Evolutionary conservation across 1,284 basidiomycete species (phyloP).

Genomic region (Apiotrichum montevideense): DNA sequence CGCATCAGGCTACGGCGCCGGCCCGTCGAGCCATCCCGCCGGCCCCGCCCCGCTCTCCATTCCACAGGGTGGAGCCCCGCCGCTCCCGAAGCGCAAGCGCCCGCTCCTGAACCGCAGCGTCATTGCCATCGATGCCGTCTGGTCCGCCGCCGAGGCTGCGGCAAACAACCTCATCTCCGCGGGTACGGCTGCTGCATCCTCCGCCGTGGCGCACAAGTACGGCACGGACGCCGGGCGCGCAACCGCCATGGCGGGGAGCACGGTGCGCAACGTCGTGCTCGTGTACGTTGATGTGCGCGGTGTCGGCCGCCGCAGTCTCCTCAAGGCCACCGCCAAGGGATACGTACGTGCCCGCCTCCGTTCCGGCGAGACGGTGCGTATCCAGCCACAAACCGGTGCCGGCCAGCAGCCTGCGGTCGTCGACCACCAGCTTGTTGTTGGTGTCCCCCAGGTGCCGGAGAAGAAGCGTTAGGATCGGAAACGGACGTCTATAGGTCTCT

Average conservation of each 20-base stretch:
- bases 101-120: constrained; percentile 52
- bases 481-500: no score
- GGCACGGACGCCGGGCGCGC: constrained; percentile 60
- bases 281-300: constrained; percentile 71
- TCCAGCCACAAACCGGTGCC: constrained; percentile 26
- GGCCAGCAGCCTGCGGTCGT: constrained; percentile 7
- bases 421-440: constrained; percentile 16
- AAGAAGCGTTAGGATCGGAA: background rate
- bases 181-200: constrained; percentile 55
- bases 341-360: constrained; percentile 41
- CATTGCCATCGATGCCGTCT: constrained; percentile 64
- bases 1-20: background rate
- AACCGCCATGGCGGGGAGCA: constrained; percentile 57
- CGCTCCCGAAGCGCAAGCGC: constrained; percentile 21
- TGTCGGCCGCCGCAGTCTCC: constrained; percentile 61
- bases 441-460: constrained; percentile 9
- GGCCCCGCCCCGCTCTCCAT: background rate
- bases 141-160: constrained; percentile 64
- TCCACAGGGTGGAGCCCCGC: background rate
- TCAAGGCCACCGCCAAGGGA: constrained; percentile 51
- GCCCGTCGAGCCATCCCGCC: background rate
- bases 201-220: constrained; percentile 57
- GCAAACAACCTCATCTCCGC: constrained; percentile 57
- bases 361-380: constrained; percentile 32
- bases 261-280: constrained; percentile 61